These are phyloP conservation scores for Athelia sp. DNA, from an alignment of 1,284 basidiomycete genomes.

Conservation along the genomic window DNA sequence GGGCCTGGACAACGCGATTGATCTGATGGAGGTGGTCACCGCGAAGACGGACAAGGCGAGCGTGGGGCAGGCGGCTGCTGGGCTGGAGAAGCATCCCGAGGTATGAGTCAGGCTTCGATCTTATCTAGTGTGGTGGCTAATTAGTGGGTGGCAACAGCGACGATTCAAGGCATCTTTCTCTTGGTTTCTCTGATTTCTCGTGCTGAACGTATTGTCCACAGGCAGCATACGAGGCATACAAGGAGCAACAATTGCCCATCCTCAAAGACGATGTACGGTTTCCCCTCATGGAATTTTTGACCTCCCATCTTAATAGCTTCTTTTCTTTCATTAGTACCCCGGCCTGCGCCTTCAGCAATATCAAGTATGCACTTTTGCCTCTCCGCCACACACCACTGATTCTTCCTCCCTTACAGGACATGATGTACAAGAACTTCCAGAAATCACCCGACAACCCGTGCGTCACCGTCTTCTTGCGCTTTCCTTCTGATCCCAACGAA, in stretches of 20 bases:
- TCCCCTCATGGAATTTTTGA: conserved; percentile 1
- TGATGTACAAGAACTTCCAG: conserved; percentile 80
- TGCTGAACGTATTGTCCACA: conserved; percentile 20
- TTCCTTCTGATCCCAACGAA: conserved; percentile 2
- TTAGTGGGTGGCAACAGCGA: conserved; percentile 43
- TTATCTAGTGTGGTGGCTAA: conserved; percentile 8
- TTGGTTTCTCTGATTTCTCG: conserved; percentile 16
- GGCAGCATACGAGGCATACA: conserved; percentile 91
- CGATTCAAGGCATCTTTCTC: conserved; percentile 92
- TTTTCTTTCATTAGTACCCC: conserved; percentile 50
- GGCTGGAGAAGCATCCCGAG: conserved; percentile 92
- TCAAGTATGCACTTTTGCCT: conserved; percentile 39
- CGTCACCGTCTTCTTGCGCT: conserved; percentile 22
- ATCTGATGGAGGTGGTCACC: conserved; percentile 84
- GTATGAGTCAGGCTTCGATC: conserved; percentile 35
- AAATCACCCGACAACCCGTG: conserved; percentile 89
- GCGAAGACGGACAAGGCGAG: conserved; percentile 92
- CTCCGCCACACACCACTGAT: conserved; percentile 10
- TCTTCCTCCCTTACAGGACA: conserved; percentile 39
- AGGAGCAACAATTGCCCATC: conserved; percentile 83
- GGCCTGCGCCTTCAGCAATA: conserved; percentile 85
- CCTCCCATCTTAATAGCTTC: conserved; percentile 8
- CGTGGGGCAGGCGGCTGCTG: conserved; percentile 77
- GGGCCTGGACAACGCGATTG: conserved; percentile 90
- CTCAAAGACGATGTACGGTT: conserved; percentile 63